These are phyloP conservation scores for Coemansia sp. DNA, from an alignment of 192 early-diverging fungal genomes.

Conservation along the genomic window DNA sequence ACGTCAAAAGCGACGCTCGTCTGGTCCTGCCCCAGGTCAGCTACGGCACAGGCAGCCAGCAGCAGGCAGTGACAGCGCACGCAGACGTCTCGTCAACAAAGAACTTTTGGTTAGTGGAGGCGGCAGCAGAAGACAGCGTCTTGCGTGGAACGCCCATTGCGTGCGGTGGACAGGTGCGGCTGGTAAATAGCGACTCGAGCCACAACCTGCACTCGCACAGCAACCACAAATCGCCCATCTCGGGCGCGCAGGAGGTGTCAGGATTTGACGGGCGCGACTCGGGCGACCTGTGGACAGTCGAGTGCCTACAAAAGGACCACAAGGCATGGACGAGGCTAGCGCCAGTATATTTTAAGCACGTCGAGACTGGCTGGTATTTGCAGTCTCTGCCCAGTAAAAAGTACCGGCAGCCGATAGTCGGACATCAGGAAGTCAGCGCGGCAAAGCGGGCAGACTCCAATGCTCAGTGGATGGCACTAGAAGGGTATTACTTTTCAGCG, in stretches of 20 bases:
- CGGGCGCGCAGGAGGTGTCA: slow-evolving; percentile 46
- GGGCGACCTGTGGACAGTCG: slow-evolving; percentile 46
- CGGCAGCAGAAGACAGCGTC: not conserved
- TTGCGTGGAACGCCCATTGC: slow-evolving; percentile 20
- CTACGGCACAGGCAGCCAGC: slow-evolving; percentile 53
- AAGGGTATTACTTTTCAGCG: slow-evolving; percentile 31
- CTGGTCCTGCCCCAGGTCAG: slow-evolving; percentile 50
- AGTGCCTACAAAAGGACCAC: slow-evolving; percentile 20
- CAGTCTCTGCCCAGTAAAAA: slow-evolving; percentile 37
- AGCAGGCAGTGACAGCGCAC: slow-evolving; percentile 44
- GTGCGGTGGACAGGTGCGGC: slow-evolving; percentile 20
- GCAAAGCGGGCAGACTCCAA: slow-evolving; percentile 29
- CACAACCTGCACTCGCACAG: slow-evolving; percentile 48
- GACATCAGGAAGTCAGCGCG: slow-evolving; percentile 51
- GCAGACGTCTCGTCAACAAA: slow-evolving; percentile 19
- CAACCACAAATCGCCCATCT: slow-evolving; percentile 41
- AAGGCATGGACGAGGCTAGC: slow-evolving; percentile 29
- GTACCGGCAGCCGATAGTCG: slow-evolving; percentile 43
- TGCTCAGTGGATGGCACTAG: slow-evolving; percentile 47
- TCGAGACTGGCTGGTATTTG: slow-evolving; percentile 35
- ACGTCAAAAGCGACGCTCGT: slow-evolving; percentile 24
- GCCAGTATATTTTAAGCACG: slow-evolving; percentile 32
- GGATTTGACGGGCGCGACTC: slow-evolving; percentile 46
- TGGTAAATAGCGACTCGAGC: slow-evolving; percentile 45
- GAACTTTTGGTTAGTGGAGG: slow-evolving; percentile 33